Percentiles rank a stretch among this genome's conserved stretches.
phyloP scores from a whole-genome alignment of 73 alveolate genomes.

The Tetrahymena thermophila region DNA sequence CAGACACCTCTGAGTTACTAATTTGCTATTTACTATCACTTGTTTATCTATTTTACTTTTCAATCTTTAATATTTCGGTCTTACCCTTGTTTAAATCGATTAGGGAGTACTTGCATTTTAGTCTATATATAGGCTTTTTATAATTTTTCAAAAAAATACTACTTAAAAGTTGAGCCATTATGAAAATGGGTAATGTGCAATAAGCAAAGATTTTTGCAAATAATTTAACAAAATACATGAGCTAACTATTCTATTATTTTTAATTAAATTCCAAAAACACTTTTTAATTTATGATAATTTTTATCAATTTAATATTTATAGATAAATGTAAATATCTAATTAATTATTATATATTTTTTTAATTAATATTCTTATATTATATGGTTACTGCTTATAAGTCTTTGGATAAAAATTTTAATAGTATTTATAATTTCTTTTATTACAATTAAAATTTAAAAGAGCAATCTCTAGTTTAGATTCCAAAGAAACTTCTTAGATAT shows the following conservation, averaged over 20 bases:
- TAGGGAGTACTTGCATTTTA: not conserved
- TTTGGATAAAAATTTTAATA: too few species aligned
- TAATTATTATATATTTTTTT: too few species aligned
- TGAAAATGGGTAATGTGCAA: not conserved
- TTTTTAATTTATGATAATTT: not conserved
- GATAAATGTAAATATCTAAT: not conserved
- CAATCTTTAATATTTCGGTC: not conserved
- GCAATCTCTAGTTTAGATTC: too few species aligned
- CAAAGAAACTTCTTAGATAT: too few species aligned
- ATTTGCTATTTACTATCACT: not conserved
- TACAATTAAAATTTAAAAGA: too few species aligned
- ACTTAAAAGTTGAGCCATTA: not conserved
- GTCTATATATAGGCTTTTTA: not conserved
- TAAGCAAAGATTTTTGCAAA: not conserved
- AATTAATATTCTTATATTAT: too few species aligned
- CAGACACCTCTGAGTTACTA: not conserved
- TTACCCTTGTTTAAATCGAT: not conserved
- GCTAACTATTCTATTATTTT: not conserved
- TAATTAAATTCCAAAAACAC: not conserved
- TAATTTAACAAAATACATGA: not conserved
- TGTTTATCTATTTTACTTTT: not conserved
- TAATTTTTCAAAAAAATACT: not conserved
- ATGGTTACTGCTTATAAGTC: not conserved
- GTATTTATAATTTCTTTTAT: too few species aligned
- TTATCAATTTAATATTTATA: too few species aligned